Base-by-base conservation (phyloP, 441 rosid genomes). In the Daphne laureola region DNA sequence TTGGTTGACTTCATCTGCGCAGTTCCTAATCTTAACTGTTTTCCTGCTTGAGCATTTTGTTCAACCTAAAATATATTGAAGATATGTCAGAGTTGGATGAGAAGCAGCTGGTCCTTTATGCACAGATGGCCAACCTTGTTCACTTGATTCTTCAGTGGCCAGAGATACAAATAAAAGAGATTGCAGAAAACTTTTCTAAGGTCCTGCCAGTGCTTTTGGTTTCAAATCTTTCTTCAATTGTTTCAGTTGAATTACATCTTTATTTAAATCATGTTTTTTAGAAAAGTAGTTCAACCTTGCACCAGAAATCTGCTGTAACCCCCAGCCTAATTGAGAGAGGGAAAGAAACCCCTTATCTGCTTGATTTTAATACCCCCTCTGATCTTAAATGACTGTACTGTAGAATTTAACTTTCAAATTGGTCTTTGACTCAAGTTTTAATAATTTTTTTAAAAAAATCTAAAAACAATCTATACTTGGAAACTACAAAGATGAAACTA, bases 41-140 rank as follows among this genome's bases (percentile, higher is more conserved):
- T 23, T 49, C 25, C 12, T 11, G 35, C n/a, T 43, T 15, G 38
- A 14, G 49, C 59, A 45, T 56, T 69, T 67, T 74, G 63, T 68
- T 81, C 75, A 63, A 78, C 78, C 49, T 75, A 66, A 21, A 49
- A 51, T 55, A 61, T 69, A 65, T 52, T 51, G 47, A 69, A 85
- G 98, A 93, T 54, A 81, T 93, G 77, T 73, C 79, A 41, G 84
- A 80, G 57, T 67, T 85, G 55, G 82, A 87, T 61, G 92, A 93
- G 75, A 78, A 87, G 79, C 97, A 80, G 67, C 73, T 85, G 63
- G 57, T 93, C 73, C 75, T 90, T 31, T 93, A 89, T 71, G 98
- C 96, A 5, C 96, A 87, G 73, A 93, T 90, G 95, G 97, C 97
- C 53, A 87, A 80, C 77, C 95, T 93, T 63, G 83, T 93, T 55